phyloP scores from a whole-genome alignment of 345 rosid genomes.

The Combretum micranthum region DNA sequence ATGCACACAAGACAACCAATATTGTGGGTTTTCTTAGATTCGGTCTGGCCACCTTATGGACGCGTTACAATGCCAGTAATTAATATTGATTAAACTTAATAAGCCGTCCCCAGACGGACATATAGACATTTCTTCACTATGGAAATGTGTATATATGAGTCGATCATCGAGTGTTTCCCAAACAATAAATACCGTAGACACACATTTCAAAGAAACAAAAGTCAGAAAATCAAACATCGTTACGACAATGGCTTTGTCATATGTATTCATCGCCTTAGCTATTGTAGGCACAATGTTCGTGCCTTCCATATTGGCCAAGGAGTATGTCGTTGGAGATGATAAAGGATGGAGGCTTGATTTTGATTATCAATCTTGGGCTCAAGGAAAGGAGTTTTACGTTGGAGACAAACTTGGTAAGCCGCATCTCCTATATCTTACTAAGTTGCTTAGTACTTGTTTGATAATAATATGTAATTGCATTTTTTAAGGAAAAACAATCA shows the following conservation, averaged over 20 bases:
- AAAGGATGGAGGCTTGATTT: constrained; percentile 27
- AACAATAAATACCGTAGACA: too few relatives aligned
- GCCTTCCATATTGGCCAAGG: not conserved
- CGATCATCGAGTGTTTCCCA: too few relatives aligned
- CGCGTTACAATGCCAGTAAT: too few relatives aligned
- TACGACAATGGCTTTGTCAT: constrained; percentile 3
- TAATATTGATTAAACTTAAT: too few relatives aligned
- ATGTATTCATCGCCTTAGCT: constrained; percentile 2
- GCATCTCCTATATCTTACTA: not conserved
- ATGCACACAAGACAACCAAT: too few relatives aligned
- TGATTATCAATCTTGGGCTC: constrained; percentile 26
- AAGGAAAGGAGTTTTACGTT: constrained; percentile 12
- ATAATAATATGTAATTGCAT: not conserved
- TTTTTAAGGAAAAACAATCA: too few relatives aligned
- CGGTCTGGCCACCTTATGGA: too few relatives aligned
- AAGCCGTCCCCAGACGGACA: too few relatives aligned
- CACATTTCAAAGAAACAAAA: not conserved
- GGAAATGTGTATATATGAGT: too few relatives aligned
- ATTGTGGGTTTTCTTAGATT: too few relatives aligned
- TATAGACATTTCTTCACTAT: too few relatives aligned
- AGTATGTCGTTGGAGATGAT: constrained; percentile 34
- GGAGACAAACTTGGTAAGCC: constrained; percentile 21
- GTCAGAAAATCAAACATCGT: not conserved
- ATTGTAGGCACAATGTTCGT: not conserved
- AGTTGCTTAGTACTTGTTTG: not conserved